Percentiles rank a stretch among this genome's conserved stretches.
Evolutionary conservation across 148 eudicot genomes (phyloP).

Genomic region (Nyssa sinensis): DNA sequence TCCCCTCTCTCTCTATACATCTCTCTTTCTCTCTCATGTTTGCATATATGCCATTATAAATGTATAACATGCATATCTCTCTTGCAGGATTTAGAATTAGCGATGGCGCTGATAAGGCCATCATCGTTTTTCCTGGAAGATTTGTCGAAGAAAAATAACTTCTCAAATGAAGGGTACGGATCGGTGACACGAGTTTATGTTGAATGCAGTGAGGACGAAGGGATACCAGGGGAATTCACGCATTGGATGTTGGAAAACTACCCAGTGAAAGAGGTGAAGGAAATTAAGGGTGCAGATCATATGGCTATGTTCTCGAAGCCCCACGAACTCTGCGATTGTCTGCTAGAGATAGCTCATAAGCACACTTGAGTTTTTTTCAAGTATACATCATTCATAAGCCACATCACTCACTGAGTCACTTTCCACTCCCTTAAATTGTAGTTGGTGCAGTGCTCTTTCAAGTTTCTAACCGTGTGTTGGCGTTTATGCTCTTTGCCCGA

Average conservation of each 20-base stretch:
- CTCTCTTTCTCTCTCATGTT: not conserved
- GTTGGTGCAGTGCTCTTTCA: too few species aligned
- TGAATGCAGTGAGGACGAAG: conserved; percentile 31
- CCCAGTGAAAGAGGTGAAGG: conserved; percentile 36
- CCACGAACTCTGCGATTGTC: conserved; percentile 29
- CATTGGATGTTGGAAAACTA: conserved; percentile 39
- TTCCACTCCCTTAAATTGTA: too few species aligned
- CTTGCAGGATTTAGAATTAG: conserved; percentile 47
- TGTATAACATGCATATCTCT: too few species aligned
- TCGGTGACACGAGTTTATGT: conserved; percentile 40
- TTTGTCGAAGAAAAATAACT: conserved; percentile 19
- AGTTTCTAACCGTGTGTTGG: too few species aligned
- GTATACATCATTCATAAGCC: too few species aligned
- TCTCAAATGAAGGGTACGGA: conserved; percentile 36
- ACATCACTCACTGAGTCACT: too few species aligned
- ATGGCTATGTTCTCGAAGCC: conserved; percentile 48
- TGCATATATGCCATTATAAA: too few species aligned
- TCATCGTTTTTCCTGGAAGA: conserved; percentile 25
- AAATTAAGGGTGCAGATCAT: conserved; percentile 42
- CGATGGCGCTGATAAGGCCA: conserved; percentile 36
- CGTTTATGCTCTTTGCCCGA: too few species aligned
- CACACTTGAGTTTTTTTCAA: too few species aligned
- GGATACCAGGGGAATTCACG: conserved; percentile 21
- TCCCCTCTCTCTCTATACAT: too few species aligned
- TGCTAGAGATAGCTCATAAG: conserved; percentile 24